phyloP scores from a whole-genome alignment of 192 early-diverging fungal species.

The Umbelopsis vinacea region DNA sequence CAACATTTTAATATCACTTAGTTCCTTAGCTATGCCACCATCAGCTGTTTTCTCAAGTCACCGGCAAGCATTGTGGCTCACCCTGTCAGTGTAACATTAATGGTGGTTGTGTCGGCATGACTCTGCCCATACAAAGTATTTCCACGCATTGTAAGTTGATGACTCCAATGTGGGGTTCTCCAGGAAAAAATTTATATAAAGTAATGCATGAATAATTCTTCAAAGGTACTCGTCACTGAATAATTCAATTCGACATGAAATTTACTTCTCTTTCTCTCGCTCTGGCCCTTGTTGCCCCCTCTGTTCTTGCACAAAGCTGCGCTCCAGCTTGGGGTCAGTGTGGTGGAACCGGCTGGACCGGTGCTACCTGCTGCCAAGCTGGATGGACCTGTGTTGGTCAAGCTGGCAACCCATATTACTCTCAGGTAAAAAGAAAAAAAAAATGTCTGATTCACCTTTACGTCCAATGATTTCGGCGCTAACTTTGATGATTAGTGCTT shows the following conservation, averaged over 20 bases:
- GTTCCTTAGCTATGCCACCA: too few species aligned
- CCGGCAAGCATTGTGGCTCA: too few species aligned
- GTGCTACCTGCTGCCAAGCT: constrained; percentile 27
- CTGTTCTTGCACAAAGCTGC: constrained; percentile 22
- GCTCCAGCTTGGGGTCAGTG: constrained; percentile 28
- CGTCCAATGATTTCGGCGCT: neutral
- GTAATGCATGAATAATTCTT: neutral
- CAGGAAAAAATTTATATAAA: neutral
- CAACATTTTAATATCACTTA: too few species aligned
- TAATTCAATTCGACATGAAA: neutral
- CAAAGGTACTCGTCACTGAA: neutral
- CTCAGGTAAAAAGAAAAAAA: neutral
- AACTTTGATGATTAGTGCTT: neutral
- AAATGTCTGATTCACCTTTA: neutral
- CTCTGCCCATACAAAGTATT: neutral
- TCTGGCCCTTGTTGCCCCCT: neutral
- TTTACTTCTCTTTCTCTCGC: neutral
- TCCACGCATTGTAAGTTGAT: neutral
- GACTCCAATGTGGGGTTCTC: neutral
- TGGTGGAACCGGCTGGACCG: constrained; percentile 33
- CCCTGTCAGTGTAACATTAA: constrained; percentile 1
- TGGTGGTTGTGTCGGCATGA: neutral
- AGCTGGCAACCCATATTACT: neutral
- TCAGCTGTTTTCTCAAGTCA: too few species aligned
- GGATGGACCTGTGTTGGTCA: constrained; percentile 18